Percentiles rank a stretch among this genome's conserved stretches.
These are phyloP conservation scores for Xylaria sp. DNA, from an alignment of 2,329 filamentous ascomycete species.

Conservation along the genomic window DNA sequence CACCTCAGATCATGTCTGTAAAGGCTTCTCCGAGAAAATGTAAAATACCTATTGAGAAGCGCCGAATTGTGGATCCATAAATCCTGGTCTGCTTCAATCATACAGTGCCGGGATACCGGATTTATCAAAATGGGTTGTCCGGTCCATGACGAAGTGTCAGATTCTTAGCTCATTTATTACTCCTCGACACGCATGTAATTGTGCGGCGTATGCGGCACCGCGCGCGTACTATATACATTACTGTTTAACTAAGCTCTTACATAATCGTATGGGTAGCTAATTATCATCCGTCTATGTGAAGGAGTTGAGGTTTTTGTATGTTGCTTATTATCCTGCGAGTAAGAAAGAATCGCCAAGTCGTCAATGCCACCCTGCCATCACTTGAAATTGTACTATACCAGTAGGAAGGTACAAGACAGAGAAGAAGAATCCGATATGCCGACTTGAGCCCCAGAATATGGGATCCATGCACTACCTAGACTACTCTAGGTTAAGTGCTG, in stretches of 20 bases:
- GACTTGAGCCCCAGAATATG: background rate
- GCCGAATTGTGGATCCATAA: background rate
- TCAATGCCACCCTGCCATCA: background rate
- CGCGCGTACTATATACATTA: background rate
- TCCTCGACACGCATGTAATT: background rate
- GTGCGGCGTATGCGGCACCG: background rate
- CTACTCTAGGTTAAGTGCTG: background rate
- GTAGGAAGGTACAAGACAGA: background rate
- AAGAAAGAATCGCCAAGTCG: background rate
- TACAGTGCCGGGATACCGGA: too few relatives aligned
- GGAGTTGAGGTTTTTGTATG: too few relatives aligned
- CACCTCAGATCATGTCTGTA: conserved; percentile 1
- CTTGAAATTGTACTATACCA: background rate
- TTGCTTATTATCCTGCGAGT: background rate
- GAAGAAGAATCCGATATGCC: background rate
- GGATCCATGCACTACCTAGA: background rate
- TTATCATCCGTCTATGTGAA: too few relatives aligned
- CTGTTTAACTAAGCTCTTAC: background rate
- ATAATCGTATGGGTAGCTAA: background rate
- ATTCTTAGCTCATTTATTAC: conserved; percentile 18
- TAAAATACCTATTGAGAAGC: background rate
- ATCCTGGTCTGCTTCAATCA: background rate
- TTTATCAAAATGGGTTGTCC: conserved; percentile 10
- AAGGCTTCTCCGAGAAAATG: background rate
- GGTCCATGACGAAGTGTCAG: background rate